These are phyloP conservation scores for Schoenoplectus tabernaemontani DNA, from an alignment of 202 grass and related monocot genomes.

Conservation along the genomic window DNA sequence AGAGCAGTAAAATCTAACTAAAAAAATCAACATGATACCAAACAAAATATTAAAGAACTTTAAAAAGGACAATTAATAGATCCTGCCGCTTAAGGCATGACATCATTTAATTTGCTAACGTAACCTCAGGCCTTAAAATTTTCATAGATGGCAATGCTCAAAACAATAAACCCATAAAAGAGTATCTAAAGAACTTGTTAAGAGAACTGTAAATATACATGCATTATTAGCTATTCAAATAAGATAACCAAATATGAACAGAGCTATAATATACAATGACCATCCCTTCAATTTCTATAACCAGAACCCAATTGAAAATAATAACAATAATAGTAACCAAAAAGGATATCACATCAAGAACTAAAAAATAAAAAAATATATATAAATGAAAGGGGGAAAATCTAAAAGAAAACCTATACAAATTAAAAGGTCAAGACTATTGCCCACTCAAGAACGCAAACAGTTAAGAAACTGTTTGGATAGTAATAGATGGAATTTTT, in stretches of 20 bases:
- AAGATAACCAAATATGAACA: slow-evolving; percentile 32
- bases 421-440: slow-evolving; percentile 33
- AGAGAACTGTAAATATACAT: slow-evolving; percentile 75
- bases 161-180: neutral
- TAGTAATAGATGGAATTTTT: slow-evolving; percentile 50
- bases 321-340: slow-evolving; percentile 10
- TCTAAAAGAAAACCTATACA: slow-evolving; percentile 20
- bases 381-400: neutral
- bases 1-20: too few relatives aligned
- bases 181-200: slow-evolving; percentile 5
- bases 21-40: too few relatives aligned
- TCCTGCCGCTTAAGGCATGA: too few relatives aligned
- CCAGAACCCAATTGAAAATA: slow-evolving; percentile 31
- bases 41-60: neutral
- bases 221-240: slow-evolving; percentile 48
- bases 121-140: too few relatives aligned
- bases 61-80: neutral
- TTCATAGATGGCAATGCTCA: too few relatives aligned
- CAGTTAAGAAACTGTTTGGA: slow-evolving; percentile 45
- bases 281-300: slow-evolving; percentile 50
- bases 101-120: too few relatives aligned
- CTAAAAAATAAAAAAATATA: neutral
- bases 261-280: slow-evolving; percentile 62
- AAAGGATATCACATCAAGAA: slow-evolving; percentile 28
- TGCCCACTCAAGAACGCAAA: slow-evolving; percentile 11